Evolutionary conservation across 2,329 filamentous ascomycete species (phyloP), one percentile per base, ranked within the genome.

Genomic region (Aspergillus sp.): DNA sequence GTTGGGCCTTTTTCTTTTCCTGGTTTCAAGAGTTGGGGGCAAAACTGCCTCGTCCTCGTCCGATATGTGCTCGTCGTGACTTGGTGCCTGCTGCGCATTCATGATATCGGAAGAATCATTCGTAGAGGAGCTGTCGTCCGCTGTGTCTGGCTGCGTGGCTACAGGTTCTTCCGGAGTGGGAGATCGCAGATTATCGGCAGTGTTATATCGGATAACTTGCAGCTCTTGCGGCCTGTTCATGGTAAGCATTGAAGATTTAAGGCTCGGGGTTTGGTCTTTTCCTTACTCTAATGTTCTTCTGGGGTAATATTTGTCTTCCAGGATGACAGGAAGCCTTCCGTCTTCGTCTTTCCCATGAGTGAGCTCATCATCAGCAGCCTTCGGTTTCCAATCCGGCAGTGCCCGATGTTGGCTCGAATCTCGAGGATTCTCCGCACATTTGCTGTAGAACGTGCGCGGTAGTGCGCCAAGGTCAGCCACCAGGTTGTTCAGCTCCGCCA

Each of bases 221-320:
- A 80, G 51, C 53, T 80, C 79, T 32, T 75, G 70, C 4, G 68
- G 61, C 50, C 78, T 79, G 57, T 43, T 13, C 50, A 13, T 45
- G 17, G n/a, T 65, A 36, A 62, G 60, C 32, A 41, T 39, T 25
- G 43, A 3, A 2, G 2, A 17, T 10, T 13, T 1, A n/a, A 17
- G 51, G 4, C 15, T 17, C 15, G 15, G 12, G 10, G 15, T 5
- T n/a, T 8, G 12, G 9, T 17, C 21, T 23, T 23, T 36, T 43
- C 71, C 82, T 70, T 78, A 85, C 81, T 83, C 82, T 65, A 87
- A 74, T 8, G 84, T 87, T 60, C 76, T 72, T 64, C 85, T 76
- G 21, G 85, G 85, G 66, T 81, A 87, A 61, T 75, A 78, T 70
- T 87, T 87, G 69, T 84, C 82, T 71, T 89, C 87, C 2, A 79